Conservation (phyloP, 2,329 filamentous ascomycete genomes). For the Aspergillus sp. region DNA sequence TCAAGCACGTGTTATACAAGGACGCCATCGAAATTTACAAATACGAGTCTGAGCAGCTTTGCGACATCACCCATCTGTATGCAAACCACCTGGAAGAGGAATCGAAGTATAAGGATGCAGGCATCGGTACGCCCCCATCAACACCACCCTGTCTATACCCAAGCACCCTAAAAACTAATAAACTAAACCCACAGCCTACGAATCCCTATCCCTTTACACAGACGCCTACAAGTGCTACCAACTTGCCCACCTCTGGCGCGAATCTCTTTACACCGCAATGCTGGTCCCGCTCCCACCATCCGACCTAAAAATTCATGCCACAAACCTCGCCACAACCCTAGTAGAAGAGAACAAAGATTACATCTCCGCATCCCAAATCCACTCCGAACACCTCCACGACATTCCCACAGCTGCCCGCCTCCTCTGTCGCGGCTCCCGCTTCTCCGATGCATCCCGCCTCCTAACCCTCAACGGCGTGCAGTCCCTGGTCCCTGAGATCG, state of each 20-base stretch:
- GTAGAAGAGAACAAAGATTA: constrained; percentile 80
- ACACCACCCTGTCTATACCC: background rate
- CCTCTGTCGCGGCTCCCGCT: constrained; percentile 83
- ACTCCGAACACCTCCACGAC: constrained; percentile 77
- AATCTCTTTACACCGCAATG: constrained; percentile 78
- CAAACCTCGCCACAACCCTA: constrained; percentile 72
- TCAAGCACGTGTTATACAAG: constrained; percentile 77
- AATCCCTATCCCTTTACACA: constrained; percentile 73
- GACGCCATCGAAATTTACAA: constrained; percentile 78
- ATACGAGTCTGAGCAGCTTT: constrained; percentile 69
- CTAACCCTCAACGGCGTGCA: constrained; percentile 61
- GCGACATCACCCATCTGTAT: constrained; percentile 72
- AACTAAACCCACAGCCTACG: constrained; percentile 61
- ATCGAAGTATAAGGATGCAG: constrained; percentile 81
- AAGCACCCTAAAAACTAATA: background rate
- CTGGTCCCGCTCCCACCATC: constrained; percentile 62
- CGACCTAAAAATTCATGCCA: constrained; percentile 68
- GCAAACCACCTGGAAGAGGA: constrained; percentile 72
- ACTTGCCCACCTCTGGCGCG: constrained; percentile 83
- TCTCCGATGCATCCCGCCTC: constrained; percentile 83
- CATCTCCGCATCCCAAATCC: constrained; percentile 72
- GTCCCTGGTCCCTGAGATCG: constrained; percentile 63
- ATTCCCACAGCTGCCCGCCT: constrained; percentile 69
- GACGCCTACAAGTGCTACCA: constrained; percentile 82
- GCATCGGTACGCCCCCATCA: constrained; percentile 52